phyloP scores from a whole-genome alignment of 2,329 filamentous ascomycete species.

The Microsporum audouinii region DNA sequence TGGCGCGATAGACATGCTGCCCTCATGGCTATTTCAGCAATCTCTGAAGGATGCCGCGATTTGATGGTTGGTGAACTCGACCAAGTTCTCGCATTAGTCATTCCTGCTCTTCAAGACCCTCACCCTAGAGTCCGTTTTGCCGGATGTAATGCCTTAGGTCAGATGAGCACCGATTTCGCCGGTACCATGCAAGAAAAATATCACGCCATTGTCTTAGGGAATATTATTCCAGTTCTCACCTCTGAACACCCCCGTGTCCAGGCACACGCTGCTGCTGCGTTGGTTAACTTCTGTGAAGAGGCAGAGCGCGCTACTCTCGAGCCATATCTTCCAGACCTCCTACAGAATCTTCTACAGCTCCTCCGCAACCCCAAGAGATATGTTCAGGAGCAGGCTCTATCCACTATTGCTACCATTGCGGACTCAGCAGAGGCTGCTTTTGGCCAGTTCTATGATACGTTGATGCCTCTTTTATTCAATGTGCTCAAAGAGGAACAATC shows the following conservation, averaged over 20 bases:
- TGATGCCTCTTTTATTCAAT: slow-evolving; percentile 90
- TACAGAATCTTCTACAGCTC: slow-evolving; percentile 75
- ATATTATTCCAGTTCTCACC: slow-evolving; percentile 83
- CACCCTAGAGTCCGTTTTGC: slow-evolving; percentile 95
- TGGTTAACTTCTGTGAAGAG: slow-evolving; percentile 98
- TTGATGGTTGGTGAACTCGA: slow-evolving; percentile 91
- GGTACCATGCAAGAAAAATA: slow-evolving; percentile 97
- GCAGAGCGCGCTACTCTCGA: slow-evolving; percentile 85
- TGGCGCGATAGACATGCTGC: slow-evolving; percentile 96
- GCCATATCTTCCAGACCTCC: slow-evolving; percentile 79
- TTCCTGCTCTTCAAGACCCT: slow-evolving; percentile 76
- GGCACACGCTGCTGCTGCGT: slow-evolving; percentile 89
- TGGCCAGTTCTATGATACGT: slow-evolving; percentile 82
- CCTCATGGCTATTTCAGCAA: slow-evolving; percentile 96
- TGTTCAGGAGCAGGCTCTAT: slow-evolving; percentile 93
- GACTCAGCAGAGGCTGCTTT: slow-evolving; percentile 95
- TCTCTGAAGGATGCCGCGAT: slow-evolving; percentile 92
- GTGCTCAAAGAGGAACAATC: slow-evolving; percentile 82
- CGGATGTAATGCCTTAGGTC: slow-evolving; percentile 93
- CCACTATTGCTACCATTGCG: slow-evolving; percentile 97
- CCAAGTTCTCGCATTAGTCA: slow-evolving; percentile 88
- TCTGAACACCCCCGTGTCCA: slow-evolving; percentile 88
- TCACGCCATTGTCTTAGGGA: slow-evolving; percentile 73
- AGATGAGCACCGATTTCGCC: slow-evolving; percentile 99
- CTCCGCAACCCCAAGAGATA: slow-evolving; percentile 88